phyloP scores from a whole-genome alignment of 345 rosid species.

The Arabidopsis arenosa region DNA sequence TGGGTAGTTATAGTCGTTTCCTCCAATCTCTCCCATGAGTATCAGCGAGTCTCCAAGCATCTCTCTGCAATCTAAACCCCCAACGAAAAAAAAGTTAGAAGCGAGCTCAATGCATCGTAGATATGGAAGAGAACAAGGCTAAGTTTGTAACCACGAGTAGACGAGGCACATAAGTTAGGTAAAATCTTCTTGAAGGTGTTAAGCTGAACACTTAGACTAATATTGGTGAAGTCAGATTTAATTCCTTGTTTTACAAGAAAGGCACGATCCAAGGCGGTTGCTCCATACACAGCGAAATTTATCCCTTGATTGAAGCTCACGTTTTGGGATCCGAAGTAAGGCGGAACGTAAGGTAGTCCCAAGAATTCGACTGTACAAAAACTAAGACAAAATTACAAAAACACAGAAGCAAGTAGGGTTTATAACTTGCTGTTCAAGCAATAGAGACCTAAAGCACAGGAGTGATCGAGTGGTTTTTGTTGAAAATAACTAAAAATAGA shows the following conservation, averaged over 20 bases:
- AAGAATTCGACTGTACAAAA: conserved; percentile 48
- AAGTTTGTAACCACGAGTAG: conserved; percentile 37
- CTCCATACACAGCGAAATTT: conserved; percentile 59
- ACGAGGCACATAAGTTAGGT: conserved; percentile 45
- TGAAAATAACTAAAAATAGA: too few species aligned
- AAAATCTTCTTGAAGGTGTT: conserved; percentile 48
- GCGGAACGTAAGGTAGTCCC: conserved; percentile 50
- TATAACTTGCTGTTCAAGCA: conserved; percentile 7
- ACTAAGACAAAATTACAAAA: conserved; percentile 8
- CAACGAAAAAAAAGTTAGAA: neutral
- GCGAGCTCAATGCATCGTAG: neutral
- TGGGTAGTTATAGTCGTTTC: conserved; percentile 53
- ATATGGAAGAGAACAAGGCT: neutral
- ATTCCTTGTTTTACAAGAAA: conserved; percentile 48
- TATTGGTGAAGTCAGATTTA: conserved; percentile 25
- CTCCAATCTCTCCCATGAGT: conserved; percentile 66
- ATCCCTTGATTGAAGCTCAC: conserved; percentile 49
- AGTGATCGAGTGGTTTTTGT: too few species aligned
- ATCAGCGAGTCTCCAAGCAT: conserved; percentile 47
- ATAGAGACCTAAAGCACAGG: neutral
- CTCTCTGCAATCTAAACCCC: conserved; percentile 43
- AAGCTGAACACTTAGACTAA: conserved; percentile 49
- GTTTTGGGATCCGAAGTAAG: conserved; percentile 45
- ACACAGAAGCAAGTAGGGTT: neutral
- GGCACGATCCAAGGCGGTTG: conserved; percentile 49